Conservation (phyloP, 2,329 filamentous ascomycete species). For the Cryoendolithus antarcticus region DNA sequence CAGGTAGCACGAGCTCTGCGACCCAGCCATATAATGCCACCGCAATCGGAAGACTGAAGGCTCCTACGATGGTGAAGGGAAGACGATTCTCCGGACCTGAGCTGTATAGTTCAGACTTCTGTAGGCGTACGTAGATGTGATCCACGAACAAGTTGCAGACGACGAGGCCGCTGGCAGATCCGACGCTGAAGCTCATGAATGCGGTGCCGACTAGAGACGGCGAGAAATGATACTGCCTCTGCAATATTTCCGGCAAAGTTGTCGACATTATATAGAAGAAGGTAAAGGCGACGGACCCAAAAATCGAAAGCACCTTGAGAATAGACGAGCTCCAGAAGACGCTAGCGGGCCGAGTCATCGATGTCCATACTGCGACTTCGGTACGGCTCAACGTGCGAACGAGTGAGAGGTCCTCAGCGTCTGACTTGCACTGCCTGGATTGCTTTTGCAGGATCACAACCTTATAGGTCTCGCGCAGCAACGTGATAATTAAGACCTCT, state of each 20-base stretch:
- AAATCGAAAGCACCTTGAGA: constrained; percentile 38
- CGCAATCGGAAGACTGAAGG: constrained; percentile 39
- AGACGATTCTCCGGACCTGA: constrained; percentile 50
- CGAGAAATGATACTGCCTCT: constrained; percentile 30
- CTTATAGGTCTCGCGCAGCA: constrained; percentile 50
- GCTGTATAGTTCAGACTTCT: constrained; percentile 10
- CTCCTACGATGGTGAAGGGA: constrained; percentile 43
- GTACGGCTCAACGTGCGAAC: constrained; percentile 9
- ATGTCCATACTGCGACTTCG: constrained; percentile 6
- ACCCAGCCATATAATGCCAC: constrained; percentile 49
- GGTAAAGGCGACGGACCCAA: constrained; percentile 30
- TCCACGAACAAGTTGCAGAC: constrained; percentile 26
- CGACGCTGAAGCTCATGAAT: constrained; percentile 42
- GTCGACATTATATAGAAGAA: constrained; percentile 37
- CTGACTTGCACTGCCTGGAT: too few species aligned
- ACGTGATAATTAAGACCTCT: constrained; percentile 38
- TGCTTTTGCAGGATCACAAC: constrained; percentile 35
- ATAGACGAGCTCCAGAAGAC: constrained; percentile 39
- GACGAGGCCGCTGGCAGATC: constrained; percentile 27
- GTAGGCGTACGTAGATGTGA: constrained; percentile 23
- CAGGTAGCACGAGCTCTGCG: constrained; percentile 37
- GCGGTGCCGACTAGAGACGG: constrained; percentile 40
- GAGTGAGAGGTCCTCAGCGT: constrained; percentile 8
- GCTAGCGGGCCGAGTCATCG: constrained; percentile 29
- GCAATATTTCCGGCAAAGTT: constrained; percentile 32